Base-by-base conservation (phyloP, 148 eudicot species). In the Beta vulgaris region DNA sequence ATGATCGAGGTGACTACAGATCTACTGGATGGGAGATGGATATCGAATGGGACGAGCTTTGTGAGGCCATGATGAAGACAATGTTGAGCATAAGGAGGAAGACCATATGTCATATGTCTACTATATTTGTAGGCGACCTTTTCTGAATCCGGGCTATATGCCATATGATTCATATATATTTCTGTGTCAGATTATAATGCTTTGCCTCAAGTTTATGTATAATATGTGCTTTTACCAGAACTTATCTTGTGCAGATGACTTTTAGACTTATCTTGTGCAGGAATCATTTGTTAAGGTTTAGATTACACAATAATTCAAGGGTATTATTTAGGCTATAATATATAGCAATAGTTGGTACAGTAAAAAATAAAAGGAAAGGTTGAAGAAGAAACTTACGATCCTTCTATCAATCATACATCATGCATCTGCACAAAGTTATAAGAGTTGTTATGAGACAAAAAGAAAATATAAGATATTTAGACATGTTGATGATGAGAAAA, bases 11-110 rank as follows among this genome's bases (percentile, higher is more conserved):
- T 48, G 98, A 94, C 83, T 91, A 94, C 70, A 94, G 92, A 83
- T 85, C 97, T n/a, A n/a, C n/a, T 0, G 98, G 98, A 23, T 94
- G 98, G 98, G 96, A 90, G 81, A 34, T 94, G 81, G 97, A 94
- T 70, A 89, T 78, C 66, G 98, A 94, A 68, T 94, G 97, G 98
- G 98, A 94, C 4, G 98, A 80, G 98, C 98, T 48, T 42, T 94
- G 89, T 83, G 90, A 49, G 73, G 58, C 16, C 84, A 82, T 70
- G 90, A 85, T 37, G 91, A 85, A 12, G 86, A 67, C 21, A 72
- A 12, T 46, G 86, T 40, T 0, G 85, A 54, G 3, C 72, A 59
- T n/a, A 74, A 80, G 37, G 90, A 85, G 28, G 91, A 90, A 28
- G 96, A 91, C 57, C 89, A 86, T 15, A 66, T 94, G 68, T 92